Evolutionary conservation across 1,284 basidiomycete genomes (phyloP), one percentile per base, ranked within the genome.

Genomic region (Rhodofomes roseus): DNA sequence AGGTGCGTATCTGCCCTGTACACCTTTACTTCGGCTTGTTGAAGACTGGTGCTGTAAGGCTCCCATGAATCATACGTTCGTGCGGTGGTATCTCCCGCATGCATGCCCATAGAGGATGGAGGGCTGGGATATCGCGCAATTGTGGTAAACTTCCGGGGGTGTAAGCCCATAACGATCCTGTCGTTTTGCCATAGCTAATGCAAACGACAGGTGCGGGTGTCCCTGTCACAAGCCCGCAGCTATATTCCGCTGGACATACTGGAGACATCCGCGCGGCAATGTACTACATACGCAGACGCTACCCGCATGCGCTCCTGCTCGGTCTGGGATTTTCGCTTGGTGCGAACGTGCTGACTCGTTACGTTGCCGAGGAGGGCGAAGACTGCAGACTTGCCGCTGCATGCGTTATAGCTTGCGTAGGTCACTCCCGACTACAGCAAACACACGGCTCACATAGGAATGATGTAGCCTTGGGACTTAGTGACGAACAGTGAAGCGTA

Each of bases 291-390:
- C 80, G 86, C 4, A 74, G 84, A 61, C 74, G 77, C 60, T 96
- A 89, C 68, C 95, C 97, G 2, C 75, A 82, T 20, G 93, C 95
- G 0, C 90, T 89, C 5, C 77, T 98, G 41, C 77, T 96, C 37
- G 96, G 93, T 11, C 76, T 97, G 29, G 95, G 95, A 8, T 99
- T 98, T 77, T 97, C 94, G 2, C 84, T 99, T 50, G 97, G 97
- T 55, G 93, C 95, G 41, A 93, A 94, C 68, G 89, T 98, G 43
- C 76, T 99, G 62, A 89, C 93, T 18, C 85, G 93, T 62, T 98
- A 97, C 74, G 77, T 96, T 54, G 95, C 92, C 4, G 89, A 97
- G 74, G 90, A 96, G 70, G 91, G 91, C 9, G 80, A 83, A 18
- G 67, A 78, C 14, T 90, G 88, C 61, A 84, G 93, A 20, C 75